Conservation (phyloP, 305 asterid species). For the Solanum aculeatissimum region DNA sequence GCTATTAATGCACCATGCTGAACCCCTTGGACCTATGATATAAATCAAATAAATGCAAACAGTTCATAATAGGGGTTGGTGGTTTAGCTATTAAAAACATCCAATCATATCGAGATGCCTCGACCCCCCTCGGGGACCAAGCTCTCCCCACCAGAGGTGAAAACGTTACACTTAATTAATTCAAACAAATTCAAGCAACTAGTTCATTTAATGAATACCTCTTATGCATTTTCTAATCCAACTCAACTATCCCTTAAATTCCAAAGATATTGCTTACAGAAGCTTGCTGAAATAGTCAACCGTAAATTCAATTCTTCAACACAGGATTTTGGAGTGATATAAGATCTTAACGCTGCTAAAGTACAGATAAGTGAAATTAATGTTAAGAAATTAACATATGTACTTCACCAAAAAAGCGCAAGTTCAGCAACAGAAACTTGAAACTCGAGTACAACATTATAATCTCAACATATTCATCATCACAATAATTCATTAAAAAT, state of each 20-base stretch:
- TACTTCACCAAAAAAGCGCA: neutral
- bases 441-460: neutral
- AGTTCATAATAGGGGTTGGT: neutral
- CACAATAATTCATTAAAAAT: neutral
- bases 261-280: neutral
- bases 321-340: neutral
- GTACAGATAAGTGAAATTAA: neutral
- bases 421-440: neutral
- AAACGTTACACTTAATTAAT: neutral
- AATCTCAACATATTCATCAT: neutral
- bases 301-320: neutral
- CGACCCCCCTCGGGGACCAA: neutral
- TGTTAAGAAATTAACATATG: neutral
- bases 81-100: neutral
- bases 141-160: too few species aligned
- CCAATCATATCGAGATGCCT: neutral
- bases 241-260: neutral
- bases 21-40: slow-evolving; percentile 36
- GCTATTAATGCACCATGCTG: slow-evolving; percentile 32
- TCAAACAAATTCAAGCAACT: neutral
- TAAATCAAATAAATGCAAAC: neutral
- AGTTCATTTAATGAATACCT: neutral
- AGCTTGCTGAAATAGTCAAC: neutral
- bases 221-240: neutral
- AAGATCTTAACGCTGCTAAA: neutral